These are phyloP conservation scores for Solanum chilense DNA, from an alignment of 257 asterid species.

Conservation along the genomic window DNA sequence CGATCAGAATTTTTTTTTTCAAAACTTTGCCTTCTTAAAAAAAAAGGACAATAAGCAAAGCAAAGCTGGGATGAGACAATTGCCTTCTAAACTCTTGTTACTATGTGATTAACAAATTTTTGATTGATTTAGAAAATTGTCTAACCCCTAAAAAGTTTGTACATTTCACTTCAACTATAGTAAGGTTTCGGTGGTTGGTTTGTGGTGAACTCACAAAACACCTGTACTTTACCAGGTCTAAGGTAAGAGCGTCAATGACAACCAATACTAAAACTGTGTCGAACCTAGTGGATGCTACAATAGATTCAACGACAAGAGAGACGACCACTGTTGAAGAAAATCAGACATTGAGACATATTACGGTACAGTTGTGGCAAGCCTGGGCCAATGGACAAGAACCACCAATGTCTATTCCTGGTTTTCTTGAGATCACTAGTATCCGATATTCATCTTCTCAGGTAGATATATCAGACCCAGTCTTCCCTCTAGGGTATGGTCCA, in stretches of 20 bases:
- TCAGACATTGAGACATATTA: not conserved
- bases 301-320: not conserved
- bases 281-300: not conserved
- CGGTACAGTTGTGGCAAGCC: not conserved
- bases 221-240: not conserved
- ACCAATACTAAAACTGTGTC: not conserved
- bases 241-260: not conserved
- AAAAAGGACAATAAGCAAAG: not conserved
- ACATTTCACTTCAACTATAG: no score
- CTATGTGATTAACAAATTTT: no score
- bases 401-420: not conserved
- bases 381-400: not conserved
- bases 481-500: no score
- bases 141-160: no score
- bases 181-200: not conserved
- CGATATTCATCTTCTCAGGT: not conserved
- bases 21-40: no score
- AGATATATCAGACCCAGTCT: no score
- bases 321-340: not conserved
- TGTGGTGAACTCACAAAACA: not conserved
- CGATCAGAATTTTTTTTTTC: not conserved
- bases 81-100: no score
- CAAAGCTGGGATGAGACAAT: not conserved
- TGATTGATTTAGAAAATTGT: no score
- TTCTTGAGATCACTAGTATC: not conserved